A percentile compares a stretch with the other conserved stretches of the same genome.
These are phyloP conservation scores for Penicillium hordei DNA, from an alignment of 2,329 filamentous ascomycete genomes.

Conservation along the genomic window DNA sequence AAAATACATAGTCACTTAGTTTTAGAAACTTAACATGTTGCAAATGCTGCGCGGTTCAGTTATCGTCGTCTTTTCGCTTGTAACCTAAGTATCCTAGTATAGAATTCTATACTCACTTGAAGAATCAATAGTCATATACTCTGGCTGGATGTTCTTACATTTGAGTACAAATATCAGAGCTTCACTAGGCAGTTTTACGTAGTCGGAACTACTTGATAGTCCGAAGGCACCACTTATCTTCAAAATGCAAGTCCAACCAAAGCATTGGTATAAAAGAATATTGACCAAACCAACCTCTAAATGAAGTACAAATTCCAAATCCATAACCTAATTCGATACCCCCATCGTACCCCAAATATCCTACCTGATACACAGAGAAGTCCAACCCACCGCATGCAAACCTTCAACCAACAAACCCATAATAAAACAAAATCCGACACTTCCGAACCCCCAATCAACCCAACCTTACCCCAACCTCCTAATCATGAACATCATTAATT, in stretches of 20 bases:
- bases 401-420: not conserved
- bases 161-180: not conserved
- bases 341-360: not conserved
- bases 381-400: not conserved
- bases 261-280: not conserved
- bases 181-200: not conserved
- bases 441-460: not conserved
- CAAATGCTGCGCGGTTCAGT: not conserved
- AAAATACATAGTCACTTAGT: conserved; percentile 6
- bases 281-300: not conserved
- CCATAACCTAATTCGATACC: not conserved
- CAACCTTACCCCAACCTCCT: not conserved
- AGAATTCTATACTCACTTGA: not conserved
- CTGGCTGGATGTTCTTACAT: not conserved
- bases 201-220: too few relatives aligned
- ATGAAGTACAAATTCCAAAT: not conserved
- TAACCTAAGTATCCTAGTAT: not conserved
- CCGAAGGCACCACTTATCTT: not conserved
- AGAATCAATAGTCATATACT: not conserved
- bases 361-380: not conserved
- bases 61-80: not conserved
- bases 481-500: conserved; percentile 43
- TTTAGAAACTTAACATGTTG: not conserved
- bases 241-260: not conserved
- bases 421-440: not conserved